phyloP scores from a whole-genome alignment of 2,329 filamentous ascomycete genomes.

The Fonsecaea erecta region DNA sequence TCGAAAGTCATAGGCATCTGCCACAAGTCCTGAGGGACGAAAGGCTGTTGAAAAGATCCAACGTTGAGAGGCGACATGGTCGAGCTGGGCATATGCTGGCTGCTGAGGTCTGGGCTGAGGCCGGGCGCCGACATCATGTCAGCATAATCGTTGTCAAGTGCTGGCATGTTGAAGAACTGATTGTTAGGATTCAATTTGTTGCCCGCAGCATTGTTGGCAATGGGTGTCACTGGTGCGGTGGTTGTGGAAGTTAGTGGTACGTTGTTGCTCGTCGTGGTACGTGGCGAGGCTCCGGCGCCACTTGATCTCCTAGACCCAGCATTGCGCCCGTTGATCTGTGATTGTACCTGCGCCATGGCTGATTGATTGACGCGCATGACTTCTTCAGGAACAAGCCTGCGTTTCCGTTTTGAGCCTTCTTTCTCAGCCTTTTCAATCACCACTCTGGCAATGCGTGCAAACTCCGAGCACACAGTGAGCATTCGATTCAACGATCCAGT shows the following conservation, averaged over 20 bases:
- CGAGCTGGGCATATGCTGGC: conserved; percentile 40
- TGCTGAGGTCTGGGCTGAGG: conserved; percentile 44
- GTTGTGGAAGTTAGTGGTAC: conserved; percentile 12
- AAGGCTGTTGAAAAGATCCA: conserved; percentile 74
- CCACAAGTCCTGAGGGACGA: conserved; percentile 92
- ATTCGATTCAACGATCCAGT: conserved; percentile 92
- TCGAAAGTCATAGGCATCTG: conserved; percentile 95
- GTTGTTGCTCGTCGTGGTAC: neutral
- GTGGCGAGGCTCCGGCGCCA: conserved; percentile 29
- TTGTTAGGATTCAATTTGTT: conserved; percentile 28
- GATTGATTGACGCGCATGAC: conserved; percentile 35
- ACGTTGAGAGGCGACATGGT: conserved; percentile 43
- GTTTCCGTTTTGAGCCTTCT: conserved; percentile 80
- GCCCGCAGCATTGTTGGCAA: conserved; percentile 19
- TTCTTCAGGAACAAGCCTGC: conserved; percentile 62
- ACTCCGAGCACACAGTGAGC: conserved; percentile 92
- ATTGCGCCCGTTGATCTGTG: conserved; percentile 33
- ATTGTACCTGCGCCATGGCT: conserved; percentile 38
- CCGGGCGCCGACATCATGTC: conserved; percentile 46
- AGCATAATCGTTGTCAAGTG: conserved; percentile 44
- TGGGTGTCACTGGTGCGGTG: conserved; percentile 4
- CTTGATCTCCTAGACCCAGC: conserved; percentile 28
- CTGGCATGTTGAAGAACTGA: conserved; percentile 38
- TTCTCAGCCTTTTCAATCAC: conserved; percentile 91
- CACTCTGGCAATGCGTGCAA: conserved; percentile 88